These are phyloP conservation scores for Tetracladium marchalianum DNA, from an alignment of 495 filamentous ascomycete genomes.

Conservation along the genomic window DNA sequence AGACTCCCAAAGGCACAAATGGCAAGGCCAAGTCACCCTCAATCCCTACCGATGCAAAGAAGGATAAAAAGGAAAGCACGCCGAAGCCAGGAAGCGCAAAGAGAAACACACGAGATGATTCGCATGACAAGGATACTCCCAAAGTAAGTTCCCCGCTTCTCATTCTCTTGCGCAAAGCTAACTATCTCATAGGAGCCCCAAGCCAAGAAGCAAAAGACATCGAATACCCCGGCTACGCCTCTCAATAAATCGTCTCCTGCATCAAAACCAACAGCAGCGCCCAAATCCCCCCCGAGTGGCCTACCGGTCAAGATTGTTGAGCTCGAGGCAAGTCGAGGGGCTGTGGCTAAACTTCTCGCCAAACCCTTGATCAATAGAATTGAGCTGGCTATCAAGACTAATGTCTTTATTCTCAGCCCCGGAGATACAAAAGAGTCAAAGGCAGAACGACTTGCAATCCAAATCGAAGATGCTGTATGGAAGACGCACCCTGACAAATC, in stretches of 20 bases:
- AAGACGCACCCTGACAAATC: conserved; percentile 31
- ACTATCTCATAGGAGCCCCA: conserved; percentile 24
- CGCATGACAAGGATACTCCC: conserved; percentile 27
- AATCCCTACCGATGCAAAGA: conserved; percentile 21
- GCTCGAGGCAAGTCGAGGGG: conserved; percentile 32
- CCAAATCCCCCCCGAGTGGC: conserved; percentile 15
- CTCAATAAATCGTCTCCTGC: conserved; percentile 39
- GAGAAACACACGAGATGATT: conserved; percentile 36
- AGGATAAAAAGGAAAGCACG: conserved; percentile 28
- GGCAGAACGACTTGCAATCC: conserved; percentile 41
- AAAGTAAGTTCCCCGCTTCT: conserved; percentile 25
- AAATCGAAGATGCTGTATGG: conserved; percentile 57
- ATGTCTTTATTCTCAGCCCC: conserved; percentile 24
- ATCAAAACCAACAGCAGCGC: conserved; percentile 21
- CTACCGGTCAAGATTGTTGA: conserved; percentile 24
- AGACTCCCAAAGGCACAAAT: conserved; percentile 17
- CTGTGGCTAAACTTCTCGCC: conserved; percentile 29
- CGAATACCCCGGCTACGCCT: too few relatives aligned
- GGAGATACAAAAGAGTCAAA: conserved; percentile 27
- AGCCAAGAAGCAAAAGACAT: conserved; percentile 25
- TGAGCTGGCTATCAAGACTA: conserved; percentile 31
- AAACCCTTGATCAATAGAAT: conserved; percentile 34
- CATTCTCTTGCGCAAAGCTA: conserved; percentile 2
- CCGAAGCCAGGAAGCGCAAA: conserved; percentile 29
- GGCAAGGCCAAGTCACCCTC: conserved; percentile 28